Conservation (phyloP, 2,329 filamentous ascomycete genomes). For the Diaporthe sp. region DNA sequence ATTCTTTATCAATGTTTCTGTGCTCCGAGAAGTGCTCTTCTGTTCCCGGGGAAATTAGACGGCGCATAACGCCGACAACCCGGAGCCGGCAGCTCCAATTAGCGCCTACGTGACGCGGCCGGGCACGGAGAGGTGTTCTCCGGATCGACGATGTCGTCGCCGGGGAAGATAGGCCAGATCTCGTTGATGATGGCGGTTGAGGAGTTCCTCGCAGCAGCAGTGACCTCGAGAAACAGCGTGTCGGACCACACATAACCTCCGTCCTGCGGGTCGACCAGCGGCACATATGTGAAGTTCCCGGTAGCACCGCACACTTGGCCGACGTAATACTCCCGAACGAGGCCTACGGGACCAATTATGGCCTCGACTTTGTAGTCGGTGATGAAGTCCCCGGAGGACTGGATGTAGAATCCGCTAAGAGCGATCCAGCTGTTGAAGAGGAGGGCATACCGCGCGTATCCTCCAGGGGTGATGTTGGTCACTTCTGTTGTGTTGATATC, state of each 20-base stretch:
- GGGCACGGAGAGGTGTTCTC: conserved; percentile 7
- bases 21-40: neutral
- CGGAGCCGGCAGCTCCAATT: neutral
- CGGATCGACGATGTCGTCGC: neutral
- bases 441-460: neutral
- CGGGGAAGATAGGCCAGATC: conserved; percentile 9
- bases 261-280: neutral
- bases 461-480: neutral
- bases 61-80: no score
- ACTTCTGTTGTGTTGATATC: neutral
- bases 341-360: neutral
- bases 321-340: neutral
- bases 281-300: neutral
- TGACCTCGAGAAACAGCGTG: neutral
- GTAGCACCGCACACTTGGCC: conserved; percentile 9
- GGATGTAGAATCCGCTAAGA: neutral
- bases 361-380: conserved; percentile 1
- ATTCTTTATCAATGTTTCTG: no score
- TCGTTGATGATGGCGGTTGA: conserved; percentile 8
- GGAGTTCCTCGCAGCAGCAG: neutral
- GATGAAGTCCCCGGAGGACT: conserved; percentile 8
- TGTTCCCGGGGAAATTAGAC: neutral
- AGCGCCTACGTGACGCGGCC: neutral
- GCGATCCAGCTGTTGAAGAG: neutral
- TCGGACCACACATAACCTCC: neutral